Conservation (phyloP, 2,329 filamentous ascomycete genomes). For the Cordyceps cateniannulata region DNA sequence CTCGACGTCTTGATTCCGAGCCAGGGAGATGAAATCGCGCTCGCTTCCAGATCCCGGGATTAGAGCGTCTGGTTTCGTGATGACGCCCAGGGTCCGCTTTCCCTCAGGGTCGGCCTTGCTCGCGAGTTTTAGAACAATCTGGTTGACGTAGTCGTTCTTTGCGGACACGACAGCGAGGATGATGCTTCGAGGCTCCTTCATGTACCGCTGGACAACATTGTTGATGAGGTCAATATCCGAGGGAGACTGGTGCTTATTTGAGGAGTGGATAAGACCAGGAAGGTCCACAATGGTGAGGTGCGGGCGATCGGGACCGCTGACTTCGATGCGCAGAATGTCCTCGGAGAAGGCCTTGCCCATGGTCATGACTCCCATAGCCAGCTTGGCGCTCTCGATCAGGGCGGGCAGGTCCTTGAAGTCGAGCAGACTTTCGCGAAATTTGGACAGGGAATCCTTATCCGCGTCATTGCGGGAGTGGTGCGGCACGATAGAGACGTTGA, state of each 20-base stretch:
- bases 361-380: slow-evolving; percentile 35
- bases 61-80: slow-evolving; percentile 44
- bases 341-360: slow-evolving; percentile 13
- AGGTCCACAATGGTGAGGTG: slow-evolving; percentile 43
- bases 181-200: slow-evolving; percentile 34
- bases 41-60: slow-evolving; percentile 1
- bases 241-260: too few species aligned
- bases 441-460: neutral
- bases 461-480: slow-evolving; percentile 4
- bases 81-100: slow-evolving; percentile 36
- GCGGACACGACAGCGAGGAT: slow-evolving; percentile 39
- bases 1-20: slow-evolving; percentile 41
- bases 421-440: slow-evolving; percentile 23
- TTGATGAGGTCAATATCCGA: too few species aligned
- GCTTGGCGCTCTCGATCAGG: slow-evolving; percentile 42
- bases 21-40: neutral
- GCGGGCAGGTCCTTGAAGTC: slow-evolving; percentile 30
- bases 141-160: slow-evolving; percentile 31
- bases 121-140: slow-evolving; percentile 22
- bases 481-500: slow-evolving; percentile 22
- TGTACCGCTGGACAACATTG: slow-evolving; percentile 25
- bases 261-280: slow-evolving; percentile 35
- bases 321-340: slow-evolving; percentile 22
- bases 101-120: neutral
- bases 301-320: slow-evolving; percentile 17